Evolutionary conservation across 441 rosid species (phyloP).

Genomic region (Gossypium laxum): DNA sequence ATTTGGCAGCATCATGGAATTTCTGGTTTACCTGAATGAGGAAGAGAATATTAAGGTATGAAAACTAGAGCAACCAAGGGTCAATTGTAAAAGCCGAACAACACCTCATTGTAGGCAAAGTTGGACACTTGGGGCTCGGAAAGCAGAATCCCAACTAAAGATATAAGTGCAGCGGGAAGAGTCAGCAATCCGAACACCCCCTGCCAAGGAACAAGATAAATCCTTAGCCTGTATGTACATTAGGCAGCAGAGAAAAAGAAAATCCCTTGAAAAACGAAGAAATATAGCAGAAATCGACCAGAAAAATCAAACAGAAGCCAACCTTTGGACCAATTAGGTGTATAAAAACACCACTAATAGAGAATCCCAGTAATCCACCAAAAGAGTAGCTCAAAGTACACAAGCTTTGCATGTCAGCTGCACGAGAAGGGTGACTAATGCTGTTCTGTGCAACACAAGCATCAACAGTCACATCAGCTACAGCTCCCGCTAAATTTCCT

Average conservation of each 20-base stretch:
- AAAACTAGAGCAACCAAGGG: conserved; percentile 9
- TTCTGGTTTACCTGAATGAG: conserved; percentile 52
- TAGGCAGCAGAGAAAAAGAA: not conserved
- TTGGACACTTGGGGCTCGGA: conserved; percentile 44
- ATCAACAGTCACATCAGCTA: conserved; percentile 94
- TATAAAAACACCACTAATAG: conserved; percentile 70
- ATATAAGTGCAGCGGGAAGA: conserved; percentile 57
- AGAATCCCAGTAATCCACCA: conserved; percentile 72
- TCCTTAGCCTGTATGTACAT: conserved; percentile 6
- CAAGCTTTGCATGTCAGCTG: conserved; percentile 94
- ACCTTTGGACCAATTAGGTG: conserved; percentile 89
- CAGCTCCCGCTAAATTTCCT: conserved; percentile 66
- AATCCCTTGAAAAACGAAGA: not conserved
- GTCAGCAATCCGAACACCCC: conserved; percentile 80
- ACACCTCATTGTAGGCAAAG: conserved; percentile 61
- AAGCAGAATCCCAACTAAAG: conserved; percentile 55
- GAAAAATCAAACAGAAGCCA: conserved; percentile 2
- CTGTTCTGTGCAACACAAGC: conserved; percentile 93
- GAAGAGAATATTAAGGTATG: conserved; percentile 12
- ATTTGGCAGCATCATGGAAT: conserved; percentile 58
- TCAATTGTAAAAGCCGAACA: not conserved
- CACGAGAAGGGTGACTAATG: conserved; percentile 62
- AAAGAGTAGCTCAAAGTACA: conserved; percentile 61
- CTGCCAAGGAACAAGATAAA: conserved; percentile 27
- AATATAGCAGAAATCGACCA: not conserved